These are phyloP conservation scores for Xeromyces bisporus DNA, from an alignment of 495 filamentous ascomycete species.

Conservation along the genomic window DNA sequence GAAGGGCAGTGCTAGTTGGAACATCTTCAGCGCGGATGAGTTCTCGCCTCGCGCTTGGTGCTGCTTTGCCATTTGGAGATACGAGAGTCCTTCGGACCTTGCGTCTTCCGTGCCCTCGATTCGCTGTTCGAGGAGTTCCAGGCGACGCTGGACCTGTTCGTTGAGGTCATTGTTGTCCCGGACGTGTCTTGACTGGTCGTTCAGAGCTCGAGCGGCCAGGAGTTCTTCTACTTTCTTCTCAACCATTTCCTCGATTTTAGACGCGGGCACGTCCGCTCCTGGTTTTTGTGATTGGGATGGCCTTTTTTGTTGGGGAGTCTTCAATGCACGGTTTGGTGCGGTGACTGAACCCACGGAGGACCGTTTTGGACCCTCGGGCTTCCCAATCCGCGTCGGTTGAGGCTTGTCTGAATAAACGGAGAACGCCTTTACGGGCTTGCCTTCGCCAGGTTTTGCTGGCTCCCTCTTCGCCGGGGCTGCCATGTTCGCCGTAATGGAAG, in stretches of 20 bases:
- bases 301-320: slow-evolving; percentile 13
- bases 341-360: slow-evolving; percentile 24
- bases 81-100: slow-evolving; percentile 64
- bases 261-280: slow-evolving; percentile 42
- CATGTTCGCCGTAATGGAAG: slow-evolving; percentile 41
- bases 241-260: slow-evolving; percentile 78
- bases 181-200: slow-evolving; percentile 29
- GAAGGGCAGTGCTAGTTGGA: slow-evolving; percentile 62
- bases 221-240: slow-evolving; percentile 83
- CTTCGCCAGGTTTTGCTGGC: slow-evolving; percentile 34
- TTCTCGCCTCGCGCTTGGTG: slow-evolving; percentile 72
- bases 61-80: slow-evolving; percentile 79
- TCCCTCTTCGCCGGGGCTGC: slow-evolving; percentile 29
- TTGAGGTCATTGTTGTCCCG: slow-evolving; percentile 41
- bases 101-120: slow-evolving; percentile 62
- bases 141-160: slow-evolving; percentile 59
- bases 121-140: slow-evolving; percentile 70
- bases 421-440: slow-evolving; percentile 64
- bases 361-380: slow-evolving; percentile 20
- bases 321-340: slow-evolving; percentile 15
- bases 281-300: slow-evolving; percentile 11
- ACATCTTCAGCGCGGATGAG: slow-evolving; percentile 64
- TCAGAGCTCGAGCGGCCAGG: slow-evolving; percentile 47
- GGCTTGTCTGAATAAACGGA: slow-evolving; percentile 62
- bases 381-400: slow-evolving; percentile 27